Base-by-base conservation (phyloP, 208 protist species). In the Acanthamoeba rhysodes region DNA sequence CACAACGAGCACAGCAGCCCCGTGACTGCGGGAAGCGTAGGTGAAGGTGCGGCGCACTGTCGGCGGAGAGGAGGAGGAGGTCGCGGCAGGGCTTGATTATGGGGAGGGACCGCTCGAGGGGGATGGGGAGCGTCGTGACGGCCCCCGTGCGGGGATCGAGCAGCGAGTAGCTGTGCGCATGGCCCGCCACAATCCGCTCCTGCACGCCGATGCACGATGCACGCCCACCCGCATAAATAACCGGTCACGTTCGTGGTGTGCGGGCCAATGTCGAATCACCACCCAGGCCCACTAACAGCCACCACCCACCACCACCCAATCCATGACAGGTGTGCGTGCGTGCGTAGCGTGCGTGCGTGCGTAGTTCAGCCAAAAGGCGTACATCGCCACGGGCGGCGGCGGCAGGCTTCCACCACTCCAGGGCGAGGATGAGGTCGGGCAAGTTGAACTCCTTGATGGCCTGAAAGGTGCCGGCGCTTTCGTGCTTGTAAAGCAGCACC, bases 81-180 rank as follows among this genome's bases (percentile, higher is more conserved):
- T 74, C 66, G 10, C 66, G 66, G 29, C 66, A 74, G 29, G 66
- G 66, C 66, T 34, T 74, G 66, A 74, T 74, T 1, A 74, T n/a
- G 22, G 66, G 66, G 9, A 74, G 66, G 29, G 66, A 74, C 20
- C 66, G 66, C 29, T 74, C 66, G 24, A 74, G 66, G 29, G 66
- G 66, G 24, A 74, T 74, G n/a, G 66, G 22, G 29, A 74, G 66
- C 10, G 29, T 34, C 12, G 66, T n/a, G 29, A 74, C 24, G n/a
- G 22, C 66, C 24, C 66, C 66, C 20, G 66, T 74, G 66, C 66
- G 66, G 10, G 66, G 66, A n/a, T 74, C n/a, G 24, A 74, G 10
- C 10, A 74, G 66, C 66, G 66, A 74, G 66, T 74, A 74, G 24
- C 66, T 74, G 66, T 74, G 66, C 29, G 66, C 66, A n/a, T 74